Base-by-base conservation (phyloP, 2,329 filamentous ascomycete species). In the Colletotrichum lindemuthianum region DNA sequence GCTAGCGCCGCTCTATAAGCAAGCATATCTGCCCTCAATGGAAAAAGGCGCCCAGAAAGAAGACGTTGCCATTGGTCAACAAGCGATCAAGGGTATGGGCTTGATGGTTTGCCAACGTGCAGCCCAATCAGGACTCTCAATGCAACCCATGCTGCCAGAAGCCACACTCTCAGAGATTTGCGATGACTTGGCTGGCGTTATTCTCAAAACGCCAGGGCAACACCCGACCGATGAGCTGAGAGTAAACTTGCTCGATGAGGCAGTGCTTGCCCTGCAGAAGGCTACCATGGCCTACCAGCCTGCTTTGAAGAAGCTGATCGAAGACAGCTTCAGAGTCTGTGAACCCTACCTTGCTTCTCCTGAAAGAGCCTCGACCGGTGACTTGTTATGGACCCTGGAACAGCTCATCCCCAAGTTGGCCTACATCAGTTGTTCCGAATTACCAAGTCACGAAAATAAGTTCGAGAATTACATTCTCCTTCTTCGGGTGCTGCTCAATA, bases 401-500 rank as follows among this genome's bases (percentile, higher is more conserved):
- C 71, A 71, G 34, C 73, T 84, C 2, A 75, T 82, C 4, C 76
- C 77, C 9, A 76, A 82, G 2, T 68, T 88, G 3, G 81, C 81
- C 3, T 83, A 80, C 58, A 75, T 87, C 51, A 82, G 82, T 34
- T 85, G 82, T 70, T 84, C 82, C 1, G 74, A 78, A 44, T 63
- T 79, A 0, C 76, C 77, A 1, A 68, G 61, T 2, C 63, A 69
- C 4, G 68, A 68, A 2, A 68, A 70, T 6, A 72, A 73, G 2
- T 71, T 82, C n/a, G 63, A 71, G 12, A 78, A 84, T 64, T 82
- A 82, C 58, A 60, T 82, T 10, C 76, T 74, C 6, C 74, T 82
- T 15, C 69, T 77, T 33, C 72, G 75, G 43, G 70, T 74, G 2
- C 66, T 84, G 6, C 53, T 75, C 32, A 52, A 70, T 50, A 73